Evolutionary conservation across 805 yeast species (phyloP).

Genomic region (Saccharomycopsis microspora): DNA sequence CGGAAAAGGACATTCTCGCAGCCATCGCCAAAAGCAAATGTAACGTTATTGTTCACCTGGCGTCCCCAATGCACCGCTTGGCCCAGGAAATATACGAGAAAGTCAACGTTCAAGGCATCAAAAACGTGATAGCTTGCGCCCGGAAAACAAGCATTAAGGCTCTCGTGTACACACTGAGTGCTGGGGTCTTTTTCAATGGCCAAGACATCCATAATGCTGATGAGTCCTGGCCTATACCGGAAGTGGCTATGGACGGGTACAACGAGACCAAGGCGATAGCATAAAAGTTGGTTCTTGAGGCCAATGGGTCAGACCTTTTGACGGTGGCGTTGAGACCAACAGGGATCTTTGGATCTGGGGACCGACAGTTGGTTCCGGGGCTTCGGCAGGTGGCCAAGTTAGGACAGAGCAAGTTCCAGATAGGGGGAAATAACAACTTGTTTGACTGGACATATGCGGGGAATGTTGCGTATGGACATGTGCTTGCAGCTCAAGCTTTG

Average conservation of each 20-base stretch:
- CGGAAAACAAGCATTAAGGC: conserved; percentile 38
- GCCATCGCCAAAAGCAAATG: conserved; percentile 55
- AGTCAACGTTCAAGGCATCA: conserved; percentile 87
- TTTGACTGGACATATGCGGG: conserved; percentile 99
- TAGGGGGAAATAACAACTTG: conserved; percentile 87
- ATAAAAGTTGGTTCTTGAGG: conserved; percentile 66
- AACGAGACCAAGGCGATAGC: conserved; percentile 92
- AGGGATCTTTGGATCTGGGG: conserved; percentile 98
- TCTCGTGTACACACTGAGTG: conserved; percentile 89
- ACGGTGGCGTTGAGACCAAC: conserved; percentile 94
- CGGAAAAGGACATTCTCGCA: conserved; percentile 47
- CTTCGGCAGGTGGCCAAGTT: conserved; percentile 67
- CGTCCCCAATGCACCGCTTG: conserved; percentile 91
- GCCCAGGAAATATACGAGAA: conserved; percentile 73
- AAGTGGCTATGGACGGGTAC: conserved; percentile 89
- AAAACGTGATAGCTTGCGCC: conserved; percentile 57
- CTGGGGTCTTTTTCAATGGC: conserved; percentile 97
- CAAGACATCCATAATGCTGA: conserved; percentile 84
- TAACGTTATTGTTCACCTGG: conserved; percentile 82
- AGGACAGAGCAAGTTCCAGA: conserved; percentile 86
- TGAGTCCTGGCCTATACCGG: conserved; percentile 90
- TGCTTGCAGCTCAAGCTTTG: conserved; percentile 75
- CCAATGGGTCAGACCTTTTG: conserved; percentile 51
- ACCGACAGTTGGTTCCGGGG: conserved; percentile 92
- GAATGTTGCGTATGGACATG: conserved; percentile 94